Conservation (phyloP, 2,329 filamentous ascomycete genomes). For the Beauveria rudraprayagi region DNA sequence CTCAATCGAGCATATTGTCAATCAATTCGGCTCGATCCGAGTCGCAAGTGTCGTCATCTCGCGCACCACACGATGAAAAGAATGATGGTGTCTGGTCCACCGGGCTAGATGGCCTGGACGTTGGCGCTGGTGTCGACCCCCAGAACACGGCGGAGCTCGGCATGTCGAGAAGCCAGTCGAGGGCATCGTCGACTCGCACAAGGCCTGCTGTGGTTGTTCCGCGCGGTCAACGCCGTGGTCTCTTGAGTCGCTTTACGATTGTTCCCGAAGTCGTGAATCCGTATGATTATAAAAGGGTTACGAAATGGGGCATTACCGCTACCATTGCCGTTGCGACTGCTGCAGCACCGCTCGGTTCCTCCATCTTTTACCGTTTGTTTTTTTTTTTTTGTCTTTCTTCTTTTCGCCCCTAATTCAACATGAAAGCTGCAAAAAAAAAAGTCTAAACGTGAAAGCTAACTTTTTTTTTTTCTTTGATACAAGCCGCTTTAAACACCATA, state of each 20-base stretch:
- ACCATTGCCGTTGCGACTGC: constrained; percentile 70
- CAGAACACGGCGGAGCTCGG: neutral
- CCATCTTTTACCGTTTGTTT: constrained; percentile 70
- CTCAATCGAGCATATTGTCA: neutral
- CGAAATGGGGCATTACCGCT: constrained; percentile 79
- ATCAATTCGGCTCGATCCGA: neutral
- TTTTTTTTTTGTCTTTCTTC: neutral
- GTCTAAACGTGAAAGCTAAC: neutral
- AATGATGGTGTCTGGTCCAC: neutral
- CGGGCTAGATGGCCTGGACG: neutral
- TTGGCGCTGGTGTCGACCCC: neutral
- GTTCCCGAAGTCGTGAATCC: constrained; percentile 74
- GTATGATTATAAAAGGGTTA: constrained; percentile 60
- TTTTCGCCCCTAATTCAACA: too few species aligned
- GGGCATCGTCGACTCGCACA: neutral
- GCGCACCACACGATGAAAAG: neutral
- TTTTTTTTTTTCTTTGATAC: neutral
- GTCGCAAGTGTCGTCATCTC: neutral
- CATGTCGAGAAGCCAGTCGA: neutral
- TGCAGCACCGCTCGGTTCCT: constrained; percentile 73
- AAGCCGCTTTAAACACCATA: neutral
- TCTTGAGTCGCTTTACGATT: constrained; percentile 62
- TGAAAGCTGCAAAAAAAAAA: too few species aligned
- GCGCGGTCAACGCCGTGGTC: constrained; percentile 51
- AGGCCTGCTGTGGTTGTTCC: constrained; percentile 30